Base-by-base conservation (phyloP, 106 monocot genomes). In the Triglochin maritima region DNA sequence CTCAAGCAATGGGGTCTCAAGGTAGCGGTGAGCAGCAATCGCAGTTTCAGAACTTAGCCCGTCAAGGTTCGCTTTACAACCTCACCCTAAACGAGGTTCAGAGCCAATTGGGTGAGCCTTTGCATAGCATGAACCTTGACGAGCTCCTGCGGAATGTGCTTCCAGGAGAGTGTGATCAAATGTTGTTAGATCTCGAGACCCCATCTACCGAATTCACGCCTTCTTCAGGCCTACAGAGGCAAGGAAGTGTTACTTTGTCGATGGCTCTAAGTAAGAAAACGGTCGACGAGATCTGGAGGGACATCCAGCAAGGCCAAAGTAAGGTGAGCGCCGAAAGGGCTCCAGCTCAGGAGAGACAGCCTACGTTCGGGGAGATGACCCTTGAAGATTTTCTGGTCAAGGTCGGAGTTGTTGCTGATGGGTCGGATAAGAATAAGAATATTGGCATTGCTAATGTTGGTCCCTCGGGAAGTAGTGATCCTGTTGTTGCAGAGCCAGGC, bases 81-180 rank as follows among this genome's bases (percentile, higher is more conserved):
- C 79, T 85, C 54, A 92, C 92, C 4, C 80, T 92, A 50, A 79
- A 81, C 69, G 92, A 92, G 66, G 92, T 88, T 0, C 81, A 92
- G 67, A 77, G 47, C 68, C 88, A 92, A 48, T 52, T 92, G 17
- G 83, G 83, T 1, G 83, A 92, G 59, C 85, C 92, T 2, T 64
- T 92, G 50, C 68, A 59, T 14, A 85, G 85, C 76, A 92, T 92
- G 92, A 92, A 92, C 77, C 81, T 92, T 47, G 92, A 92, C 43
- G 92, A 88, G 65, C 82, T 92, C 49, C 74, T 92, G 15, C 82
- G 76, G 69, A 73, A 43, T 13, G 72, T 92, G 14, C 77, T 88
- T 51, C 79, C 85, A 4, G 74, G n/a, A 0, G 91, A 82, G 11
- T 50, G 47, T n/a, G 71, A 78, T 57, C 78, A 74, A 48, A 50